Percentiles rank a stretch among this genome's conserved stretches.
These are phyloP conservation scores for Kregervanrija delftensis DNA, from an alignment of 805 yeast genomes.

Conservation along the genomic window DNA sequence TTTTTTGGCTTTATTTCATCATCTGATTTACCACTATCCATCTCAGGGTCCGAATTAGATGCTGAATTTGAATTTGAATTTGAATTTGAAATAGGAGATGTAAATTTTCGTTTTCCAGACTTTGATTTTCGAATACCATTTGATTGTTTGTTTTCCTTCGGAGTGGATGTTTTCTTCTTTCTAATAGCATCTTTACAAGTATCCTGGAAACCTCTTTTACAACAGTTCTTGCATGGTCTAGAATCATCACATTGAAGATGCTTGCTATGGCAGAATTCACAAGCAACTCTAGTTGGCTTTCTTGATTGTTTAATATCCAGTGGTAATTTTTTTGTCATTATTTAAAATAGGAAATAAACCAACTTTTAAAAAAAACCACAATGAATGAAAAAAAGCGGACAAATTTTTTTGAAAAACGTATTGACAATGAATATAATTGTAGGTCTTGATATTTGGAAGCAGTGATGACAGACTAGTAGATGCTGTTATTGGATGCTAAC, in stretches of 20 bases:
- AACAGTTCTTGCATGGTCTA: constrained; percentile 68
- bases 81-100: not conserved
- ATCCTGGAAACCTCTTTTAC: constrained; percentile 47
- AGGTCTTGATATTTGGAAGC: too few relatives aligned
- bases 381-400: not conserved
- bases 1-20: too few relatives aligned
- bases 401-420: too few relatives aligned
- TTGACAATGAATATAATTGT: too few relatives aligned
- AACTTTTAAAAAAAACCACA: not conserved
- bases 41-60: too few relatives aligned
- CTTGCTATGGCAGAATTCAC: constrained; percentile 64
- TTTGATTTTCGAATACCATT: not conserved
- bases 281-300: constrained; percentile 62
- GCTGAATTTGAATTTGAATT: too few relatives aligned
- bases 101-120: too few relatives aligned
- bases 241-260: constrained; percentile 67
- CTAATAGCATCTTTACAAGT: constrained; percentile 54
- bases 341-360: not conserved
- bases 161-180: constrained; percentile 26
- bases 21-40: too few relatives aligned
- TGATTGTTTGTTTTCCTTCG: constrained; percentile 2
- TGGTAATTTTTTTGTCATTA: constrained; percentile 59
- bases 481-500: too few relatives aligned
- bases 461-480: too few relatives aligned
- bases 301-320: constrained; percentile 45